Conservation (phyloP, 192 early-diverging fungal species). For the Cetraspora pellucida region DNA sequence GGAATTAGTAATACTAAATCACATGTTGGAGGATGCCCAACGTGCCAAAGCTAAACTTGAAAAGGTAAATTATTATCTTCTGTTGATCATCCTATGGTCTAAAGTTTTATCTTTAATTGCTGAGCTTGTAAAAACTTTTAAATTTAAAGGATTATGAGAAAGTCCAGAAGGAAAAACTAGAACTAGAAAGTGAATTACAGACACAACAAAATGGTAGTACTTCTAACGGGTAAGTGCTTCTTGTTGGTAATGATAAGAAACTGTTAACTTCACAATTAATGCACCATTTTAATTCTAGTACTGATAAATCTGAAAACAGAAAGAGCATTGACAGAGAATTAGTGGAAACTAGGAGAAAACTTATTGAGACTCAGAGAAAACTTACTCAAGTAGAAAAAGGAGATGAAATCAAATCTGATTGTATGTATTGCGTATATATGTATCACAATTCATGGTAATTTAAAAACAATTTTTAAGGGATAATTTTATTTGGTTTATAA, state of each 20-base stretch:
- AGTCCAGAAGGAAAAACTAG: slow-evolving; percentile 54
- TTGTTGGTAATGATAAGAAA: not conserved
- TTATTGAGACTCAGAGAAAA: slow-evolving; percentile 37
- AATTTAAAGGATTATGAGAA: slow-evolving; percentile 56
- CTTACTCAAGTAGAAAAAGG: slow-evolving; percentile 44
- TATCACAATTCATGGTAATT: not conserved
- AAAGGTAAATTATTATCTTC: slow-evolving; percentile 17
- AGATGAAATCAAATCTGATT: slow-evolving; percentile 38
- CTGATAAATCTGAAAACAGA: slow-evolving; percentile 3
- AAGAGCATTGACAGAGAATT: slow-evolving; percentile 33
- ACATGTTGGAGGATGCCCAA: slow-evolving; percentile 63
- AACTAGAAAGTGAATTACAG: slow-evolving; percentile 43
- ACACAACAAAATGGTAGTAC: slow-evolving; percentile 39
- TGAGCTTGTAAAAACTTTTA: not conserved
- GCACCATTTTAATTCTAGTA: not conserved
- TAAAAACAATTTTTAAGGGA: not conserved
- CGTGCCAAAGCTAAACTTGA: slow-evolving; percentile 62
- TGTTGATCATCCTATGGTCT: not conserved
- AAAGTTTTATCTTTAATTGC: not conserved
- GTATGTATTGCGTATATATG: slow-evolving; percentile 36
- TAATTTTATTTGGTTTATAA: slow-evolving; percentile 27
- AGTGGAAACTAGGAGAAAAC: slow-evolving; percentile 33
- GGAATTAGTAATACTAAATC: slow-evolving; percentile 53
- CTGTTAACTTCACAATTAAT: not conserved
- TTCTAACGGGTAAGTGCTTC: slow-evolving; percentile 24